Evolutionary conservation across 1,284 basidiomycete species (phyloP).

Genomic region (Ganoderma sp.): DNA sequence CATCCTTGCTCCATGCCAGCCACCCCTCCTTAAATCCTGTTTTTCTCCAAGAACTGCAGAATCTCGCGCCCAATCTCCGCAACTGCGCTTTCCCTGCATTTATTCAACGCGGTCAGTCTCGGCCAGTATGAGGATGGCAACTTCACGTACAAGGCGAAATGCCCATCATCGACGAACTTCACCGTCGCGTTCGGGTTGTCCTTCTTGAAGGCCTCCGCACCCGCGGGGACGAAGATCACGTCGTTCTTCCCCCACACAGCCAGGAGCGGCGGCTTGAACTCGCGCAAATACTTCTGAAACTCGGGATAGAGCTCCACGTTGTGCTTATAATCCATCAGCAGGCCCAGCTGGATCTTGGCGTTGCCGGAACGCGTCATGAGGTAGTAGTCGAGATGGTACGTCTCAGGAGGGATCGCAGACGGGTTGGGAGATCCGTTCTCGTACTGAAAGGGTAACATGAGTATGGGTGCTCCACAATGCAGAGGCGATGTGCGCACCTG

Average conservation of each 20-base stretch:
- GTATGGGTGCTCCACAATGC: too few species aligned
- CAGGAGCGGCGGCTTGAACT: slow-evolving; percentile 47
- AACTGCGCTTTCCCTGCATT: slow-evolving; percentile 11
- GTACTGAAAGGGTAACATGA: slow-evolving; percentile 37
- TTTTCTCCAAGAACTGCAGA: slow-evolving; percentile 1
- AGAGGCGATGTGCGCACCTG: slow-evolving; percentile 34
- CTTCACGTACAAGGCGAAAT: slow-evolving; percentile 51
- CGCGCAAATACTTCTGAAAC: slow-evolving; percentile 52
- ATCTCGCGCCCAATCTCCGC: slow-evolving; percentile 6
- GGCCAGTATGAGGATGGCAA: neutral
- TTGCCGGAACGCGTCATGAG: slow-evolving; percentile 47
- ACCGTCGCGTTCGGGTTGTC: slow-evolving; percentile 48
- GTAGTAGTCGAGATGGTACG: slow-evolving; percentile 50
- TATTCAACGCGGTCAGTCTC: neutral
- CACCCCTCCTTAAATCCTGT: slow-evolving; percentile 4
- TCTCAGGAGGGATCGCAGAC: slow-evolving; percentile 43
- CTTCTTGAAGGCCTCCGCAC: slow-evolving; percentile 51
- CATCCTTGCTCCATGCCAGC: neutral
- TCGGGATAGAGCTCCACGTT: slow-evolving; percentile 52
- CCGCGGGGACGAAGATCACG: slow-evolving; percentile 48
- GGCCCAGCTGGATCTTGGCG: slow-evolving; percentile 48
- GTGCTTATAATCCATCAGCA: slow-evolving; percentile 51
- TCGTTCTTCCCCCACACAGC: slow-evolving; percentile 58
- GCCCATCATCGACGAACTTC: slow-evolving; percentile 50
- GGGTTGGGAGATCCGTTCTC: slow-evolving; percentile 44